Base-by-base conservation (phyloP, 495 filamentous ascomycete species). In the Penicillium silybi region DNA sequence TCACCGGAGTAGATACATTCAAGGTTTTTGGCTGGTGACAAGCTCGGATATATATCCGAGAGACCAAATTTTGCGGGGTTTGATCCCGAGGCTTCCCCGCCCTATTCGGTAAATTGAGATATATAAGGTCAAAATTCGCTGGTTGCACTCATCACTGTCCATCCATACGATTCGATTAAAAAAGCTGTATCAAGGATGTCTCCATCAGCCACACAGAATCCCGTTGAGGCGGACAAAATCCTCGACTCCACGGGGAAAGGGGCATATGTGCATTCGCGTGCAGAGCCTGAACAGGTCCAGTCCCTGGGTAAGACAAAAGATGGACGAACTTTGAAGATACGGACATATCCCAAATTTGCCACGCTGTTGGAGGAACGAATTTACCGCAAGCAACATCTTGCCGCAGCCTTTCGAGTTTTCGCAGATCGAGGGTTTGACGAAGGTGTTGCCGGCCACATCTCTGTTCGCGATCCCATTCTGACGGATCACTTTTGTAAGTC, bases 361-460 rank as follows among this genome's bases (percentile, higher is more conserved):
- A 26, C 37, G 8, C 66, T 74, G 8, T 72, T 80, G 44, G 79
- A 82, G 17, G 80, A 85, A 64, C 74, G 83, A 8, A 50, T 75
- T 34, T 83, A 81, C 63, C 70, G 79, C 22, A 86, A 85, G 52
- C 78, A 85, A 54, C 80, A 81, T 51, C 73, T 84, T 68, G 80
- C 81, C 2, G 82, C 76, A 3, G 79, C 75, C 5, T 86, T 86
- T 58, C 74, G 80, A 17, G 61, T 77, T 43, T 84, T 83, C 54
- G 76, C 81, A 0, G 70, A 77, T 27, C 68, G 70, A 48, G 80
- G 80, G 23, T 85, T 79, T 64, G 81, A 77, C n/a, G 83, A 87
- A 64, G 83, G 85, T 23, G 79, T 84, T 58, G 72, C 74, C 3
- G 83, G 84, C 0, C 84, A 87, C 63, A 86, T 88, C 56, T 80